Evolutionary conservation across 2,329 filamentous ascomycete species (phyloP).

Genomic region (Exophiala oligosperma): DNA sequence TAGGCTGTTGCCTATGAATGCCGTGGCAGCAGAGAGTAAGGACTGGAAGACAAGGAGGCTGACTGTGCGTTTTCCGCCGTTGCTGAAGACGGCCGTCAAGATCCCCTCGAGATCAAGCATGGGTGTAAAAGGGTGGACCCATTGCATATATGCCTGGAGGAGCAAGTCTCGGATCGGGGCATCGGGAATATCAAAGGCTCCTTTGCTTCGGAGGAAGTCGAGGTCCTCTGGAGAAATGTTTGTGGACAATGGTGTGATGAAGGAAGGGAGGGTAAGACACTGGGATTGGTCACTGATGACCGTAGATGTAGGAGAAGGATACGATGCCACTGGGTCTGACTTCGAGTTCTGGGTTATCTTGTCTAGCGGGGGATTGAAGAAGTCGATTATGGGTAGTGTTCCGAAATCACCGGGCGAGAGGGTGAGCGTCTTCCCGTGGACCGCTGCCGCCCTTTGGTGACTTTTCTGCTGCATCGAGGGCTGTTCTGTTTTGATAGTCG

Average conservation of each 20-base stretch:
- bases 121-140: conserved; percentile 92
- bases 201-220: conserved; percentile 78
- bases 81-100: conserved; percentile 56
- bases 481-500: background rate
- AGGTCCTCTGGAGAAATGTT: conserved; percentile 80
- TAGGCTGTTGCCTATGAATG: conserved; percentile 79
- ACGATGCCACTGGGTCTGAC: conserved; percentile 45
- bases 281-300: conserved; percentile 50
- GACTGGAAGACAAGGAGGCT: conserved; percentile 90
- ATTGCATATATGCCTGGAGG: conserved; percentile 79
- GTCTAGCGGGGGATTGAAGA: conserved; percentile 30
- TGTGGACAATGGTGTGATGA: conserved; percentile 74
- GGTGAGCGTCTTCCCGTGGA: conserved; percentile 2
- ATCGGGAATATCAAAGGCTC: conserved; percentile 74
- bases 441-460: background rate
- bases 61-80: conserved; percentile 68
- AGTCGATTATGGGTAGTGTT: background rate
- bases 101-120: conserved; percentile 69
- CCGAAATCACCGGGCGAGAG: background rate
- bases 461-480: background rate
- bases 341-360: conserved; percentile 38
- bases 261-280: conserved; percentile 57
- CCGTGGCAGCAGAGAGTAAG: conserved; percentile 88
- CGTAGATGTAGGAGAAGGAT: conserved; percentile 44
- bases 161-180: conserved; percentile 73